Conservation (phyloP, 2,329 filamentous ascomycete genomes). For the Fusarium sp. region DNA sequence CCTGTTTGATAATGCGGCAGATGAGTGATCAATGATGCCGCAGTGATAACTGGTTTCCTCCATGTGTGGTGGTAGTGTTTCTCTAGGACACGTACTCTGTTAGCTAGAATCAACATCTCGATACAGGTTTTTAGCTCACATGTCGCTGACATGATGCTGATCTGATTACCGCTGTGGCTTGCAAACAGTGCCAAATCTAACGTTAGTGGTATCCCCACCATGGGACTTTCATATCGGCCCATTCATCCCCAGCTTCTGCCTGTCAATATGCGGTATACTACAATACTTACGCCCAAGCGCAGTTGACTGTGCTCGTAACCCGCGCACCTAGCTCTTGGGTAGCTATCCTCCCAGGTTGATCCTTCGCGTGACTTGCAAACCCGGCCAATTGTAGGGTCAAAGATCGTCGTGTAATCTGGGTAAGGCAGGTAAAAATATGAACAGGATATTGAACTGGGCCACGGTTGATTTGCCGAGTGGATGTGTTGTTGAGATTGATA, state of each 20-base stretch:
- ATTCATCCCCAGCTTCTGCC: background rate
- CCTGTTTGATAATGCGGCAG: background rate
- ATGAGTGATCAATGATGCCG: background rate
- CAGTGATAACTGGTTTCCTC: background rate
- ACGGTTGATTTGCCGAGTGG: no score
- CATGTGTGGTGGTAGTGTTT: background rate
- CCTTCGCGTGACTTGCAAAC: background rate
- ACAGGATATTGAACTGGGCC: no score
- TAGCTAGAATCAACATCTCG: no score
- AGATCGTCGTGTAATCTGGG: no score
- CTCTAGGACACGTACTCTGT: background rate
- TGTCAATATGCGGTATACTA: background rate
- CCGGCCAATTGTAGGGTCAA: no score
- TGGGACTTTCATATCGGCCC: background rate
- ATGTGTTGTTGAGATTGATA: no score
- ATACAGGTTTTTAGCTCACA: background rate
- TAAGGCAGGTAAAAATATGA: no score
- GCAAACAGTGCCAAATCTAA: background rate
- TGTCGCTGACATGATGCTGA: background rate
- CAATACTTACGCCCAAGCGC: background rate
- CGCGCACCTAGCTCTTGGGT: background rate
- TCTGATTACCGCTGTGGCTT: background rate
- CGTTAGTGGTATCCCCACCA: background rate
- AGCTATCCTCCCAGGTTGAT: background rate
- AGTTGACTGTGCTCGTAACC: background rate